A percentile compares a stretch with the other conserved stretches of the same genome.
Evolutionary conservation across 768 basidiomycete species (phyloP).

Genomic region (Rhizopogon rudus): DNA sequence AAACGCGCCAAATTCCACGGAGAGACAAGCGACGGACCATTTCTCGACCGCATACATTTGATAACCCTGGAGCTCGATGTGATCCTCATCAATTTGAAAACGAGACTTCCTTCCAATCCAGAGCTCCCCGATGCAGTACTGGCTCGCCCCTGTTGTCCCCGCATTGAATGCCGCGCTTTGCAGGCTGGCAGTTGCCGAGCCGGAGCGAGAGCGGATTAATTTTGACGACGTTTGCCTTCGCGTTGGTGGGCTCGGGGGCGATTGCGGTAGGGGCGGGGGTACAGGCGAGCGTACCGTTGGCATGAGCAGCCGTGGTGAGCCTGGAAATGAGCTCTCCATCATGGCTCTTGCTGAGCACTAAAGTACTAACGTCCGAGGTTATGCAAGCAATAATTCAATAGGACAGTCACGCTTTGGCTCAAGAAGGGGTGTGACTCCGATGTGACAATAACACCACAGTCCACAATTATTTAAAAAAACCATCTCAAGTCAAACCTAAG

Average conservation of each 20-base stretch:
- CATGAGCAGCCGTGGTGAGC: constrained; percentile 21
- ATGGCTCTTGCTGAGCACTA: neutral
- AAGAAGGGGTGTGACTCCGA: neutral
- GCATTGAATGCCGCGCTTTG: constrained; percentile 10
- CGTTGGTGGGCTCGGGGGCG: constrained; percentile 12
- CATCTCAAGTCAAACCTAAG: neutral
- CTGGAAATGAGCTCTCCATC: constrained; percentile 4
- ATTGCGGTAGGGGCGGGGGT: neutral
- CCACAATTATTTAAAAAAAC: too few species aligned
- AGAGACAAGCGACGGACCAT: constrained; percentile 38
- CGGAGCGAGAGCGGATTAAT: constrained; percentile 28
- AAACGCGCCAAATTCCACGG: neutral
- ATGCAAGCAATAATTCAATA: neutral
- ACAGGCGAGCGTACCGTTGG: constrained; percentile 27
- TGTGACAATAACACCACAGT: neutral
- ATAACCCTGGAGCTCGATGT: constrained; percentile 49
- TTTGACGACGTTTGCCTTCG: constrained; percentile 20
- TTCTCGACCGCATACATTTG: constrained; percentile 87
- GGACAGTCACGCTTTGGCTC: neutral
- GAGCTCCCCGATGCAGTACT: constrained; percentile 23
- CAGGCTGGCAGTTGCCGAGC: constrained; percentile 20
- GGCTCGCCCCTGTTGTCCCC: constrained; percentile 1
- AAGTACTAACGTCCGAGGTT: neutral
- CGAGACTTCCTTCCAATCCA: constrained; percentile 44
- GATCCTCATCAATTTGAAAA: constrained; percentile 46